Evolutionary conservation across 306 rosid species (phyloP).

Genomic region (Lathyrus sativus): DNA sequence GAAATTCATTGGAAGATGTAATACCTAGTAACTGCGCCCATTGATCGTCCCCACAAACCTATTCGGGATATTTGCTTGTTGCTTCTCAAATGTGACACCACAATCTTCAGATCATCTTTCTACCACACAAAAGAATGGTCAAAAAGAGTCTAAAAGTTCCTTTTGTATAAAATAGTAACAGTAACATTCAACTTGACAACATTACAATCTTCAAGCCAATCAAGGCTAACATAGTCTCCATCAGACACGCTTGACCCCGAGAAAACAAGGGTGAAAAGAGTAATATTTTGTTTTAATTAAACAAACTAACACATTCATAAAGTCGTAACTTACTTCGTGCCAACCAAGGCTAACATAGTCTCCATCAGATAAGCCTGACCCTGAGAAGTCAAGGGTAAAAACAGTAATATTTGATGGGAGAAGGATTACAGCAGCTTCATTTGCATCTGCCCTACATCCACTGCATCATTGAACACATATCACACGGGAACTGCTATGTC

Average conservation of each 20-base stretch:
- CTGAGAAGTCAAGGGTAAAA: constrained; percentile 96
- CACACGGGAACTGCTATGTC: constrained; percentile 12
- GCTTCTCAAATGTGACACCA: constrained; percentile 82
- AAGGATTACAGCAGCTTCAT: constrained; percentile 95
- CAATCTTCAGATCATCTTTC: constrained; percentile 96
- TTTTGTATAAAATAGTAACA: constrained; percentile 6
- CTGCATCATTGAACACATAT: constrained; percentile 59
- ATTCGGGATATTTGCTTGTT: constrained; percentile 82
- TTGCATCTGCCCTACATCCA: constrained; percentile 99
- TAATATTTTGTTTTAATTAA: constrained; percentile 53
- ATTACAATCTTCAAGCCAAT: constrained; percentile 77
- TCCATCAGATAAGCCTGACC: constrained; percentile 97
- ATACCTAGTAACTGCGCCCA: constrained; percentile 99
- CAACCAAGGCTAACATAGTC: constrained; percentile 99
- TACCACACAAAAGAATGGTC: constrained; percentile 44
- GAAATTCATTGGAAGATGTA: constrained; percentile 22
- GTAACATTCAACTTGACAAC: constrained; percentile 12
- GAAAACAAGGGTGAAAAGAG: constrained; percentile 90
- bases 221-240: constrained; percentile 93
- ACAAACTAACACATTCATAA: constrained; percentile 29
- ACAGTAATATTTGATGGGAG: constrained; percentile 95
- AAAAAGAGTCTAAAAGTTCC: constrained; percentile 37
- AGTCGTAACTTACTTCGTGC: constrained; percentile 78
- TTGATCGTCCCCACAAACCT: constrained; percentile 98
- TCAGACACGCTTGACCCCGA: constrained; percentile 91